Base-by-base conservation (phyloP, 257 asterid species). In the Handroanthus guayacan region DNA sequence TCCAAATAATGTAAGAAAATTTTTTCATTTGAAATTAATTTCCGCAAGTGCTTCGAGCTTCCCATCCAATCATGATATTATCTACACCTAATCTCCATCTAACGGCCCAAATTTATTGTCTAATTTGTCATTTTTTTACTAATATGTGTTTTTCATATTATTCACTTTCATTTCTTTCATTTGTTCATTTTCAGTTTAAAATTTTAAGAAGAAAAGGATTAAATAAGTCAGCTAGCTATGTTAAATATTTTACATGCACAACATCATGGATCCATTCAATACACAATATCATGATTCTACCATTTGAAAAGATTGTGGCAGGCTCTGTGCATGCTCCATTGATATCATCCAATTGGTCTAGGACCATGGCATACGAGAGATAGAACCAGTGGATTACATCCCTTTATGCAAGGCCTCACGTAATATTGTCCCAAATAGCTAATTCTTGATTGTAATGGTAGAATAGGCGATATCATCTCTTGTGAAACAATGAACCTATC, bases 301-400 rank as follows among this genome's bases (percentile, higher is more conserved):
- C 92, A 9, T 79, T 75, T 0, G 87, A 85, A 0, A 83, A 85
- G 67, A 84, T 52, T 0, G 92, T 88, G 16, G 90, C 90, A 3
- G 92, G 86, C 0, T 90, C 92, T 0, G 90, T 86, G 90, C 92
- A 88, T 0, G 84, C 90, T 0, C 92, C 92, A 6, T 80, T 86
- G 13, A 82, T 56, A 14, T 88, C 92, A 36, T 76, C 84, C 78
- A 83, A 82, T 9, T 71, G 67, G 43, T 87, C 92, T 16, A 87
- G 87, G 20, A 83, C 88, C 86, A 87, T 58, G 11, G 89, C 85
- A 1, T 83, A 69, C 0, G 89, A 89, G 6, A 87, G 79, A 41
- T 87, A 13, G 66, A 77, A 76, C 92, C 92, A 87, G 45, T 83
- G 85, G 34, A 85, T 85, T 2, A 85, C 77, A 74, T 87, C 89